phyloP scores from a whole-genome alignment of 2,329 filamentous ascomycete genomes.

The Diatrype stigma region DNA sequence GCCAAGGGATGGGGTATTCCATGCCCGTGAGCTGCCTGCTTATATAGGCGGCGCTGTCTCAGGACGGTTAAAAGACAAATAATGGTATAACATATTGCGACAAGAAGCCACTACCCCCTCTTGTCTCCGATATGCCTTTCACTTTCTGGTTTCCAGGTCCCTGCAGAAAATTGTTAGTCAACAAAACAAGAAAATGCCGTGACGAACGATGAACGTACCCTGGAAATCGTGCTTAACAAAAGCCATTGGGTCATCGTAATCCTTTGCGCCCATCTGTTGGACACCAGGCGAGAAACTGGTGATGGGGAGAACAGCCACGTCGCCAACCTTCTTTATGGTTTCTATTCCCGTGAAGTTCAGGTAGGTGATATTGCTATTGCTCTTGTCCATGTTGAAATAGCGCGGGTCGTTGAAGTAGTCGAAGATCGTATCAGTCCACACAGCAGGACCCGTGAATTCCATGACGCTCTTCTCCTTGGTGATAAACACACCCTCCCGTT shows the following conservation, averaged over 20 bases:
- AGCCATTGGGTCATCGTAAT: slow-evolving; percentile 88
- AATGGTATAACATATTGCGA: slow-evolving; percentile 15
- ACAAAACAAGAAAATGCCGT: neutral
- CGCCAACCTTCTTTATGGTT: slow-evolving; percentile 78
- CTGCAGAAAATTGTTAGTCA: slow-evolving; percentile 38
- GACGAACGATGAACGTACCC: slow-evolving; percentile 51
- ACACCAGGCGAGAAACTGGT: slow-evolving; percentile 97
- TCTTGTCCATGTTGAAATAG: slow-evolving; percentile 76
- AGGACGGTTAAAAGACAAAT: slow-evolving; percentile 6
- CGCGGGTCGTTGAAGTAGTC: slow-evolving; percentile 87
- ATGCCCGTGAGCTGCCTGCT: too few relatives aligned
- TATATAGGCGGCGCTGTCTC: too few relatives aligned
- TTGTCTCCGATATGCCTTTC: slow-evolving; percentile 64
- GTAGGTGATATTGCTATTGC: slow-evolving; percentile 73
- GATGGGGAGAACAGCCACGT: slow-evolving; percentile 90
- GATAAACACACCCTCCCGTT: slow-evolving; percentile 50
- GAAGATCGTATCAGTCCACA: slow-evolving; percentile 93
- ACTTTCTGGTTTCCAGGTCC: slow-evolving; percentile 71
- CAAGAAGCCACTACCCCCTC: slow-evolving; percentile 20
- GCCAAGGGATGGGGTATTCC: too few relatives aligned
- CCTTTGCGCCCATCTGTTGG: slow-evolving; percentile 84
- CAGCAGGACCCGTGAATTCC: slow-evolving; percentile 87
- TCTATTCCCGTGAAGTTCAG: slow-evolving; percentile 86
- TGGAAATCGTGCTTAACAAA: slow-evolving; percentile 97
- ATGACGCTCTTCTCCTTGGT: slow-evolving; percentile 70